A percentile compares a stretch with the other conserved stretches of the same genome.
Evolutionary conservation across 2,329 filamentous ascomycete genomes (phyloP).

Genomic region (Penicillium sp.): DNA sequence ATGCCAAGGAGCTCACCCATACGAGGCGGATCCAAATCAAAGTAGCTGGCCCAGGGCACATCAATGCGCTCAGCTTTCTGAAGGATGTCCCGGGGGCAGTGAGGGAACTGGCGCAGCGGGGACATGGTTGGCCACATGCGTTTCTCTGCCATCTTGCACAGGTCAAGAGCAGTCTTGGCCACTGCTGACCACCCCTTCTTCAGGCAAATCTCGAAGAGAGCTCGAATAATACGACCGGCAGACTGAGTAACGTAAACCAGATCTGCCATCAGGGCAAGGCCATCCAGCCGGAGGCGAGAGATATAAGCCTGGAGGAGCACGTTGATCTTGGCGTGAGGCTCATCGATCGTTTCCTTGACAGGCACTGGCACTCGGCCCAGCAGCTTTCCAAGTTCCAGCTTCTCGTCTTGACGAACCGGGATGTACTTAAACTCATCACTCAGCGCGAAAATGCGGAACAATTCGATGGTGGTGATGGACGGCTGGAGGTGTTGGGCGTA

Average conservation of each 20-base stretch:
- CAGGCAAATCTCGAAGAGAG: slow-evolving; percentile 94
- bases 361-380: slow-evolving; percentile 88
- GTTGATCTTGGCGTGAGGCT: slow-evolving; percentile 97
- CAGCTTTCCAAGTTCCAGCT: slow-evolving; percentile 90
- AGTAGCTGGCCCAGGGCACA: slow-evolving; percentile 89
- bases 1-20: slow-evolving; percentile 94
- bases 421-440: slow-evolving; percentile 99
- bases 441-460: slow-evolving; percentile 93
- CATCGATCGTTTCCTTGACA: slow-evolving; percentile 96
- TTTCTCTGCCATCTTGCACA: slow-evolving; percentile 99
- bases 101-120: slow-evolving; percentile 83
- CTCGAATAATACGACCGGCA: slow-evolving; percentile 89
- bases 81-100: slow-evolving; percentile 78
- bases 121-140: slow-evolving; percentile 99
- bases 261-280: slow-evolving; percentile 93
- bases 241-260: slow-evolving; percentile 99
- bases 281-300: slow-evolving; percentile 88
- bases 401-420: slow-evolving; percentile 94
- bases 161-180: slow-evolving; percentile 83
- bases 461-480: slow-evolving; percentile 86
- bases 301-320: slow-evolving; percentile 96
- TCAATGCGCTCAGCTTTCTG: slow-evolving; percentile 93
- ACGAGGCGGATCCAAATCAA: slow-evolving; percentile 90
- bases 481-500: slow-evolving; percentile 96
- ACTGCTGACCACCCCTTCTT: slow-evolving; percentile 96